phyloP scores from a whole-genome alignment of 345 rosid species.

The Clausena lansium region DNA sequence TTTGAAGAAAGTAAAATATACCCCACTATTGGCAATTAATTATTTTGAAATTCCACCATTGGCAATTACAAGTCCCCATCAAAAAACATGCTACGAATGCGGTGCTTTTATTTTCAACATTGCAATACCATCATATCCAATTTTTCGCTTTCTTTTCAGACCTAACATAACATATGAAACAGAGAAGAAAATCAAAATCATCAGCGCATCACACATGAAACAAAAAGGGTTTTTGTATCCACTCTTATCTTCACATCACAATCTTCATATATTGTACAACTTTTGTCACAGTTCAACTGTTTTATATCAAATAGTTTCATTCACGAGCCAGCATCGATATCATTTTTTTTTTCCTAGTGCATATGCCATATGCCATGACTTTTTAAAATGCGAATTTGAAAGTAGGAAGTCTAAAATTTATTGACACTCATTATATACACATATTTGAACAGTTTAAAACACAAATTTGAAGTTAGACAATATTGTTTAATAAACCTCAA shows the following conservation, averaged over 20 bases:
- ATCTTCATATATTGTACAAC: background rate
- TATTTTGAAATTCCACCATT: background rate
- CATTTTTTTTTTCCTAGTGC: too few relatives aligned
- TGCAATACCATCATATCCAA: background rate
- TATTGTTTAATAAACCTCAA: too few relatives aligned
- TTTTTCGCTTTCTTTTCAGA: background rate
- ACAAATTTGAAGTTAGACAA: too few relatives aligned
- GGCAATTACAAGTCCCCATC: background rate
- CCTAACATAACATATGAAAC: background rate
- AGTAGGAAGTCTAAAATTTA: too few relatives aligned
- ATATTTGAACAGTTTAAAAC: too few relatives aligned
- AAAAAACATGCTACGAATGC: conserved; percentile 13
- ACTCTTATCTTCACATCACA: background rate
- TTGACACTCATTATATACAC: too few relatives aligned
- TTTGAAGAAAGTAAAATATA: background rate
- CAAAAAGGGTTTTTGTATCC: background rate
- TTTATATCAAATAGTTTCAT: background rate
- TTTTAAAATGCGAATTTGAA: too few relatives aligned
- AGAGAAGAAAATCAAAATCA: background rate
- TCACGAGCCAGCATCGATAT: background rate
- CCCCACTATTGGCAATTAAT: background rate
- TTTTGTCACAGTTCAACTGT: background rate
- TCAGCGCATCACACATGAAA: background rate
- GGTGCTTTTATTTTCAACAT: conserved; percentile 10
- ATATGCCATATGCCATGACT: too few relatives aligned